These are phyloP conservation scores for Trichoderma endophyticum DNA, from an alignment of 2,329 filamentous ascomycete genomes.

Conservation along the genomic window DNA sequence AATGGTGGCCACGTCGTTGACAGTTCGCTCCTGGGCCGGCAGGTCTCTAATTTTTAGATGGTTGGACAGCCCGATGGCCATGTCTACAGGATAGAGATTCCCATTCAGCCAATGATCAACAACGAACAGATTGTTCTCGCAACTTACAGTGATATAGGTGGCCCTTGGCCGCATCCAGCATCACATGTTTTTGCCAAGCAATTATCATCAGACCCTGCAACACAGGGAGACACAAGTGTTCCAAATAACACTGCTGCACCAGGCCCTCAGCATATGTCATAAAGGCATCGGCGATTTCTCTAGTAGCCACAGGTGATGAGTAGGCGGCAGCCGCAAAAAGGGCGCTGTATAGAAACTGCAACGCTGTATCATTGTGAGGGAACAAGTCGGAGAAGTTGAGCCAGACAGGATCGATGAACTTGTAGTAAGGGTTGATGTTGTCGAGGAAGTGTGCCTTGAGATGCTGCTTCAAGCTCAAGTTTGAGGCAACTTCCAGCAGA, in stretches of 20 bases:
- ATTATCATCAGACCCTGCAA: constrained; percentile 10
- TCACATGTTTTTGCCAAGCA: constrained; percentile 13
- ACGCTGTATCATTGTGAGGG: constrained; percentile 12
- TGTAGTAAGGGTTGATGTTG: constrained; percentile 6
- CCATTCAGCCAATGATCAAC: background rate
- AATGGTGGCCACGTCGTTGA: constrained; percentile 10
- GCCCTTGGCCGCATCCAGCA: constrained; percentile 12
- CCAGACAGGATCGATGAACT: constrained; percentile 16
- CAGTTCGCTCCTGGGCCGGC: background rate
- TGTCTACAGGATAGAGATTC: background rate
- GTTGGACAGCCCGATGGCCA: constrained; percentile 17
- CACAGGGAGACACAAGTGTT: constrained; percentile 14
- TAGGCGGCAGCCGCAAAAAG: constrained; percentile 12
- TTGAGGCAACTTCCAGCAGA: constrained; percentile 1
- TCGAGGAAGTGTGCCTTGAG: constrained; percentile 14
- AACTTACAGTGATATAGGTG: constrained; percentile 15
- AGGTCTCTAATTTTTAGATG: background rate
- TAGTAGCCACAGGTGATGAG: constrained; percentile 1
- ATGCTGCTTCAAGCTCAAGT: constrained; percentile 12
- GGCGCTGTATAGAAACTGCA: constrained; percentile 14
- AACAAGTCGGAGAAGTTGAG: constrained; percentile 16
- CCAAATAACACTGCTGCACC: constrained; percentile 15
- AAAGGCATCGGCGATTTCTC: constrained; percentile 5
- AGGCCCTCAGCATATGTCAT: constrained; percentile 14
- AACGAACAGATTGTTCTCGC: too few species aligned